Evolutionary conservation across 179 eudicot genomes (phyloP).

Genomic region (Silene noctiflora): DNA sequence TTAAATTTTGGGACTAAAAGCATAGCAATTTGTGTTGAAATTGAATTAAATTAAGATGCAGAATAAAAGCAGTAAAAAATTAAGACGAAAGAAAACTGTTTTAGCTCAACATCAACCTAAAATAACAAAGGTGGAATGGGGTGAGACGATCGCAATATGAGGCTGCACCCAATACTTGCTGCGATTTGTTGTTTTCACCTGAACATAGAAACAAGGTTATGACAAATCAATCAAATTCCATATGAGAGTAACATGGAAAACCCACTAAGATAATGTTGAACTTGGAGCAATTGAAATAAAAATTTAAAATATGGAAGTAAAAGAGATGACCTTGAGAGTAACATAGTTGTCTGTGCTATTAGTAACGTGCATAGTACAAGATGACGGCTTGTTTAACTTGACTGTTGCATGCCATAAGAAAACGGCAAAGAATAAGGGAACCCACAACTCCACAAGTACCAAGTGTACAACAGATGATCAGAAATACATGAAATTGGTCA

Average conservation of each 20-base stretch:
- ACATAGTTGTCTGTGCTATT: slow-evolving; percentile 46
- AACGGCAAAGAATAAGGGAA: not conserved
- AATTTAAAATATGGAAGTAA: no score
- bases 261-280: no score
- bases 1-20: no score
- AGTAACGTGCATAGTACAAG: slow-evolving; percentile 42
- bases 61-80: not conserved
- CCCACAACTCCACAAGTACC: no score
- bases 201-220: not conserved
- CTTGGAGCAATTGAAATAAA: no score
- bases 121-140: slow-evolving; percentile 46
- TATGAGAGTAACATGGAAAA: not conserved
- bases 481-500: no score
- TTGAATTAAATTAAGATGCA: no score
- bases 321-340: slow-evolving; percentile 38
- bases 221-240: not conserved
- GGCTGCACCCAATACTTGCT: slow-evolving; percentile 53
- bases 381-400: slow-evolving; percentile 54
- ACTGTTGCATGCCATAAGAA: slow-evolving; percentile 30
- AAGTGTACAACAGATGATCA: no score
- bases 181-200: slow-evolving; percentile 63
- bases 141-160: slow-evolving; percentile 45
- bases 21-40: no score
- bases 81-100: not conserved
- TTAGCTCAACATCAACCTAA: slow-evolving; percentile 29